A percentile compares a stretch with the other conserved stretches of the same genome.
Evolutionary conservation across 1,284 basidiomycete genomes (phyloP).

Genomic region (Athelia psychrophila): DNA sequence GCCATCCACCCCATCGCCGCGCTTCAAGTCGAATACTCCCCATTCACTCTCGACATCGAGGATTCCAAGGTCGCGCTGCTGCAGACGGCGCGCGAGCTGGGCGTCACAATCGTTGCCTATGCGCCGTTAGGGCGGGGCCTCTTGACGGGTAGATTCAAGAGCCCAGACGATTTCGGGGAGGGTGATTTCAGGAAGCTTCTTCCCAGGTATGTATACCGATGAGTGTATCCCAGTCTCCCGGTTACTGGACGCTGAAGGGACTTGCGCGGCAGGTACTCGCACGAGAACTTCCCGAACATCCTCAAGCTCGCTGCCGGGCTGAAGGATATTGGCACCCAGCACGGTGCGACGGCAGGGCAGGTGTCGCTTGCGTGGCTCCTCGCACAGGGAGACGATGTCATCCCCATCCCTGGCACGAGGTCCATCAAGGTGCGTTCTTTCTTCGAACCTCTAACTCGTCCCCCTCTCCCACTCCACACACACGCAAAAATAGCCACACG

Average conservation of each 20-base stretch:
- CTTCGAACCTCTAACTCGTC: no score
- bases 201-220: slow-evolving; percentile 16
- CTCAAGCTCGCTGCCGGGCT: slow-evolving; percentile 48
- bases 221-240: neutral
- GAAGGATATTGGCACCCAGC: slow-evolving; percentile 37
- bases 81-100: slow-evolving; percentile 36
- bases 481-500: no score
- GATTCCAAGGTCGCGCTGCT: slow-evolving; percentile 34
- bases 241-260: no score
- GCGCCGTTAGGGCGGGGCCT: slow-evolving; percentile 41
- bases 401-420: slow-evolving; percentile 53
- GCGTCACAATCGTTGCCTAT: slow-evolving; percentile 37
- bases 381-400: slow-evolving; percentile 48
- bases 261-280: slow-evolving; percentile 30
- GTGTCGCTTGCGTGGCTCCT: slow-evolving; percentile 61
- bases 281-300: slow-evolving; percentile 58
- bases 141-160: slow-evolving; percentile 40
- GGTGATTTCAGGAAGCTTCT: slow-evolving; percentile 35
- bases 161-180: slow-evolving; percentile 40
- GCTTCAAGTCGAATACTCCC: slow-evolving; percentile 51
- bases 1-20: slow-evolving; percentile 45
- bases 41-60: slow-evolving; percentile 46
- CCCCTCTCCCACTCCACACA: neutral
- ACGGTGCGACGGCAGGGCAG: slow-evolving; percentile 52
- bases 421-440: slow-evolving; percentile 37